Base-by-base conservation (phyloP, 345 rosid genomes). In the Rhodomyrtus tomentosa region DNA sequence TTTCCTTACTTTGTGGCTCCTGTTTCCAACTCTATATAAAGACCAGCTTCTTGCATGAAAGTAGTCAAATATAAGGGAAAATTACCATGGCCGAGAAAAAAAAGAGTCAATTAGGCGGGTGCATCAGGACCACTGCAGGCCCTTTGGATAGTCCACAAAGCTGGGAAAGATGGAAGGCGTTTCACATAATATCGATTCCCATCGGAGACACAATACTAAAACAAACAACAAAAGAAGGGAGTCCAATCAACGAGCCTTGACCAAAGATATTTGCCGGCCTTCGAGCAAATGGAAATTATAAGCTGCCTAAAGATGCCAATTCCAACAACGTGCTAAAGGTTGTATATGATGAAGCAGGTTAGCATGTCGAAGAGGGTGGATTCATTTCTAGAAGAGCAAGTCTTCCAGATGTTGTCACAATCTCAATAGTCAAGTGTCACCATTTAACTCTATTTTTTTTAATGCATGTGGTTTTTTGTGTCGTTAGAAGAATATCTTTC, bases 321-420 rank as follows among this genome's bases (percentile, higher is more conserved):
- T 84, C 51, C 58, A 92, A 91, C 82, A 93, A 91, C 86, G 24
- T 89, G 27, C 81, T 92, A 81, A 92, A 55, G 83, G 92, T 91
- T 80, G 88, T 90, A 29, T 90, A 91, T 52, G 81, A 85, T 29
- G 94, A 91, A 83, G 92, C 91, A 27, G 92, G 93, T 22, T 90
- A 93, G 94, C 91, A 84, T 55, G 93, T 90, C 29, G 87, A 90
- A 40, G 86, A 88, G 13, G 93, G 91, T 73, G 94, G 94, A 49
- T 87, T 92, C 83, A 83, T 88, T 80, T 86, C 45, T 55, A 87
- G 86, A 79, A 89, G 88, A 89, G 92, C 88, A 12, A 79, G 76
- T 58, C 38, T 27, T 27, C 18, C 5, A 4, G 27, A 58, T 9
- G 18, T 27, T 32, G 74, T 32, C 74, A 29, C 42, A 62, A 16